A percentile compares a stretch with the other conserved stretches of the same genome.
These are phyloP conservation scores for Nigrograna mackinnonii DNA, from an alignment of 2,329 filamentous ascomycete species.

Conservation along the genomic window DNA sequence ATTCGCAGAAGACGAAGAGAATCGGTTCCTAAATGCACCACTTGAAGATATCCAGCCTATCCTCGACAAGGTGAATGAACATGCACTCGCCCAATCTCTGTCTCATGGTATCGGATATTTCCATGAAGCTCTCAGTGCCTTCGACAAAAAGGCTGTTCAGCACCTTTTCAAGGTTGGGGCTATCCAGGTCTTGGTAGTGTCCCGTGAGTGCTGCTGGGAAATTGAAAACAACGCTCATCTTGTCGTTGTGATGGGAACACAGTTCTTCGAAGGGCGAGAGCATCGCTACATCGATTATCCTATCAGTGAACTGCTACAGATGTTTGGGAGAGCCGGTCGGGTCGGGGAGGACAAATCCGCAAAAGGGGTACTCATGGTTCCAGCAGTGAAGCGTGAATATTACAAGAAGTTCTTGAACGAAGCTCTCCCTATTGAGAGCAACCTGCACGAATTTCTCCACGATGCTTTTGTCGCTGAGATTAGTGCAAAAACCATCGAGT, in stretches of 20 bases:
- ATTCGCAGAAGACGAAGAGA: slow-evolving; percentile 86
- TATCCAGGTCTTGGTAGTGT: slow-evolving; percentile 81
- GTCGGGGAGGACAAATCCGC: slow-evolving; percentile 78
- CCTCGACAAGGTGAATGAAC: slow-evolving; percentile 81
- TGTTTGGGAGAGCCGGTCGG: slow-evolving; percentile 92
- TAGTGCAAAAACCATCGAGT: slow-evolving; percentile 92
- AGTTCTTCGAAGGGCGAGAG: slow-evolving; percentile 95
- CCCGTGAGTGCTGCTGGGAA: slow-evolving; percentile 95
- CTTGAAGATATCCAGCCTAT: slow-evolving; percentile 80
- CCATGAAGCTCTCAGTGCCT: slow-evolving; percentile 86
- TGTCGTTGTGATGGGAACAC: slow-evolving; percentile 95
- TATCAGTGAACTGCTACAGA: slow-evolving; percentile 90
- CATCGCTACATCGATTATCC: slow-evolving; percentile 97
- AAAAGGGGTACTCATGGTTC: slow-evolving; percentile 95
- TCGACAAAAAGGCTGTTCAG: slow-evolving; percentile 91
- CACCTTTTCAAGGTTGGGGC: slow-evolving; percentile 89
- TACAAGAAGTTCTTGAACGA: slow-evolving; percentile 99
- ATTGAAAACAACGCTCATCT: slow-evolving; percentile 85
- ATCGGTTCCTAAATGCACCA: slow-evolving; percentile 88
- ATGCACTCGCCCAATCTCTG: slow-evolving; percentile 83
- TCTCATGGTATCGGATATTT: slow-evolving; percentile 96
- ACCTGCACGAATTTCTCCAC: slow-evolving; percentile 87
- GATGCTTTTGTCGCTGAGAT: slow-evolving; percentile 98
- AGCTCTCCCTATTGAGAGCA: slow-evolving; percentile 91
- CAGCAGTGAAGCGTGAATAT: slow-evolving; percentile 91